A percentile compares a stretch with the other conserved stretches of the same genome.
These are phyloP conservation scores for Trichoderma aggressivum DNA, from an alignment of 2,329 filamentous ascomycete genomes.

Conservation along the genomic window DNA sequence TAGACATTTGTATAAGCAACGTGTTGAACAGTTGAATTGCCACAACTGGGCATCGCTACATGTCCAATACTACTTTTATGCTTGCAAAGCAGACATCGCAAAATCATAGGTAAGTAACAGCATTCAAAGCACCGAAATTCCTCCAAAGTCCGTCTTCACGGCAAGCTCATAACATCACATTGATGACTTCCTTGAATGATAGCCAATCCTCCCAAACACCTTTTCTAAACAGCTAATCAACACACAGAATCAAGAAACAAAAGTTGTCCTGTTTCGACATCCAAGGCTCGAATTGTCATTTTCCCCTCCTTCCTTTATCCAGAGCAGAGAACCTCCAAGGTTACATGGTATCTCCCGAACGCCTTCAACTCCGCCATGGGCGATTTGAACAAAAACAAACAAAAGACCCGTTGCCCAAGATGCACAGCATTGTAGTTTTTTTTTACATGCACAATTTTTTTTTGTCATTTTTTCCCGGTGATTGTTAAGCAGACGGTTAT, in stretches of 20 bases:
- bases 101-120: background rate
- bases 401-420: conserved; percentile 30
- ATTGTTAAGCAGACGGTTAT: conserved; percentile 22
- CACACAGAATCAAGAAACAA: background rate
- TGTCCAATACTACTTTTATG: background rate
- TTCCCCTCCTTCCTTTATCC: conserved; percentile 24
- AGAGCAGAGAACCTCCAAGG: conserved; percentile 25
- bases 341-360: conserved; percentile 41
- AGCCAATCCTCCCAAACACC: conserved; percentile 2
- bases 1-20: background rate
- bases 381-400: conserved; percentile 27
- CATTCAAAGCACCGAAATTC: background rate
- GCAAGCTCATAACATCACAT: background rate
- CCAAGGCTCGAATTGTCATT: conserved; percentile 20
- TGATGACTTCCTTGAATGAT: background rate
- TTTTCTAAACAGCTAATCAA: conserved; percentile 13
- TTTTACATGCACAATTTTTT: conserved; percentile 30
- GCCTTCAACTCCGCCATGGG: conserved; percentile 36
- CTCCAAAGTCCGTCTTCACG: background rate
- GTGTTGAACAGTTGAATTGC: background rate
- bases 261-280: conserved; percentile 14
- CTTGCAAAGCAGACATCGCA: background rate
- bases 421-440: conserved; percentile 36
- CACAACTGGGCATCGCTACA: background rate
- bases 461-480: background rate